Base-by-base conservation (phyloP, 768 basidiomycete genomes). In the Boletus bicolor region DNA sequence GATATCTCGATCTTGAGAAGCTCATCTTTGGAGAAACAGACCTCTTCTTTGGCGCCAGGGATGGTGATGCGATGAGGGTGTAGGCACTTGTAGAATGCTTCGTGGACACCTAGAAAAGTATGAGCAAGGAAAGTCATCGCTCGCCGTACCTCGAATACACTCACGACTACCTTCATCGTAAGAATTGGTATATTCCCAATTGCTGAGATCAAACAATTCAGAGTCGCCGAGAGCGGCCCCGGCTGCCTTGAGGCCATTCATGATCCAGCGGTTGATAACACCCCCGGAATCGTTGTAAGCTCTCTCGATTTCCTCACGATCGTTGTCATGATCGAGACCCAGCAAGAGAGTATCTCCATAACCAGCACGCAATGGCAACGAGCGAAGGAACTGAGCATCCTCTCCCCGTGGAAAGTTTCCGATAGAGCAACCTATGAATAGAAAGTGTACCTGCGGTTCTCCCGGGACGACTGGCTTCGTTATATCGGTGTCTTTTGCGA, bases 391-490 rank as follows among this genome's bases (percentile, higher is more conserved):
- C 0, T 78, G 72, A 0, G 78, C 79, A 9, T 87, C 89, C 26
- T 81, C 87, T 5, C 76, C 75, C 11, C 93, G 81, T 6, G 77
- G 64, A 70, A 98, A 98, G 75, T 98, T 98, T 8, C 95, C 97
- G 7, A 98, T 68, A 0, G 92, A 91, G 0, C 90, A 94, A 0
- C 96, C 97, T 17, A 98, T 76, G 76, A 97, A 98, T 57, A 98
- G 75, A 51, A 98, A 75, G 65, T 97, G 94, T 32, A 93, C 70
- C 14, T 89, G 86, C 3, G 74, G 70, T 44, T 75, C 68, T 21
- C 78, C 82, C 39, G 79, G 81, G 0, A 80, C 81, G 21, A 83
- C 80, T 10, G 77, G 76, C 5, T 69, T 66, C 4, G 47, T 55
- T 11, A 17, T 32, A 8, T 49, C 43, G 19, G 48, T 15, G n/a